Evolutionary conservation across 495 filamentous ascomycete species (phyloP).

Genomic region (Penicillium simplicissimum): DNA sequence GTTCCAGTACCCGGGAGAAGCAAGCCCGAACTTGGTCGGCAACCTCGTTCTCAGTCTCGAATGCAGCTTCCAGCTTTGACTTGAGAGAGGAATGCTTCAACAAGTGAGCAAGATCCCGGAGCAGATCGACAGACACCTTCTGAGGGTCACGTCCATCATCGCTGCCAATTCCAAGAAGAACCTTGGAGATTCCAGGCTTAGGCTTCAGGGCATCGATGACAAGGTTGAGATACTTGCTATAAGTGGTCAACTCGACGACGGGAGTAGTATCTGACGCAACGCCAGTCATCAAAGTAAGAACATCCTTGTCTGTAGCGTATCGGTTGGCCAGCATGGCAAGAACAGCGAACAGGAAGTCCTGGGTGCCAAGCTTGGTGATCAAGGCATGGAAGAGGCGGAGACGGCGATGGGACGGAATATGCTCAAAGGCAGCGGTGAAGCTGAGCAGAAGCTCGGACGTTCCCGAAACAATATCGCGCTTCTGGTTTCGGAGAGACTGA

Average conservation of each 20-base stretch:
- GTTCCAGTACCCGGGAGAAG: slow-evolving; percentile 72
- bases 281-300: slow-evolving; percentile 46
- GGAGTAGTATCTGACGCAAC: slow-evolving; percentile 55
- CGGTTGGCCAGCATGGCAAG: slow-evolving; percentile 49
- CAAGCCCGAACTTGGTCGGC: slow-evolving; percentile 61
- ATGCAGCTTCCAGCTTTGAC: slow-evolving; percentile 41
- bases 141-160: slow-evolving; percentile 61
- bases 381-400: slow-evolving; percentile 78
- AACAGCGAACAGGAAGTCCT: slow-evolving; percentile 65
- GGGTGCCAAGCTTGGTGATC: slow-evolving; percentile 73
- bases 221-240: slow-evolving; percentile 70
- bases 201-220: slow-evolving; percentile 70
- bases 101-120: slow-evolving; percentile 49
- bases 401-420: slow-evolving; percentile 84
- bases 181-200: slow-evolving; percentile 65
- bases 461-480: slow-evolving; percentile 72
- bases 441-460: slow-evolving; percentile 84
- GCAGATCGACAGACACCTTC: slow-evolving; percentile 61
- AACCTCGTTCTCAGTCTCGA: slow-evolving; percentile 43
- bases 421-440: slow-evolving; percentile 92
- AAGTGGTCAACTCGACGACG: slow-evolving; percentile 64
- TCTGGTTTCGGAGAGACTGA: slow-evolving; percentile 75
- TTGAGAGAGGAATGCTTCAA: slow-evolving; percentile 49
- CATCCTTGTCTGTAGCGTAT: slow-evolving; percentile 46
- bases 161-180: slow-evolving; percentile 64